Evolutionary conservation across 768 basidiomycete genomes (phyloP).

Genomic region (Thelephora ganbajun): DNA sequence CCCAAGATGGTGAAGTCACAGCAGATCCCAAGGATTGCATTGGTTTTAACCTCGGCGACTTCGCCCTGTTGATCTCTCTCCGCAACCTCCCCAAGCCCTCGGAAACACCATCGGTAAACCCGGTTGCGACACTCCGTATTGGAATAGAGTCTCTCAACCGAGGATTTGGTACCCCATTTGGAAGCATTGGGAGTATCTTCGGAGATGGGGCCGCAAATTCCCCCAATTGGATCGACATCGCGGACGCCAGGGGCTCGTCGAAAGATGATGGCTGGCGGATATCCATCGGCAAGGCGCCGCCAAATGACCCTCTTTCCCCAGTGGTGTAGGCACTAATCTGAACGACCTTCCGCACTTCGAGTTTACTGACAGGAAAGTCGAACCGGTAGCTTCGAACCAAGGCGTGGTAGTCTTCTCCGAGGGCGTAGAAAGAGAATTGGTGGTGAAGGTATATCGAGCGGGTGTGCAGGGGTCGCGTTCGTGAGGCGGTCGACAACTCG

Average conservation of each 20-base stretch:
- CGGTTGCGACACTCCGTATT: conserved; percentile 36
- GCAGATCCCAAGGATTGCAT: too few relatives aligned
- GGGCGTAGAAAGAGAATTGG: conserved; percentile 69
- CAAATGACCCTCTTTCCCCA: conserved; percentile 31
- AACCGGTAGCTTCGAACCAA: conserved; percentile 54
- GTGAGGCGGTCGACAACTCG: conserved; percentile 66
- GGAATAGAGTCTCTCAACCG: conserved; percentile 34
- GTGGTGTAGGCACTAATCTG: conserved; percentile 42
- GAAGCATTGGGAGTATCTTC: conserved; percentile 62
- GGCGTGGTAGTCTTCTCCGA: conserved; percentile 69
- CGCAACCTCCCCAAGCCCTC: conserved; percentile 47
- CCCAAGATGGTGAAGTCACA: conserved; percentile 15
- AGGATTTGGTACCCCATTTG: conserved; percentile 44
- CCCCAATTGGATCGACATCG: conserved; percentile 51
- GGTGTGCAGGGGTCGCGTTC: conserved; percentile 45
- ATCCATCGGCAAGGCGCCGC: conserved; percentile 25
- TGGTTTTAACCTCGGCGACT: conserved; percentile 25
- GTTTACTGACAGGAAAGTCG: conserved; percentile 39
- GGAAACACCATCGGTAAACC: conserved; percentile 39
- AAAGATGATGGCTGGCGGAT: conserved; percentile 40
- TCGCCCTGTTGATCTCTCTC: conserved; percentile 38
- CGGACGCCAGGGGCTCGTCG: conserved; percentile 67
- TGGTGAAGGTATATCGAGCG: conserved; percentile 72
- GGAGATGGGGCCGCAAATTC: conserved; percentile 23
- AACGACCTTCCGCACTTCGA: conserved; percentile 63